Base-by-base conservation (phyloP, 2,329 filamentous ascomycete genomes). In the Acarospora socialis region DNA sequence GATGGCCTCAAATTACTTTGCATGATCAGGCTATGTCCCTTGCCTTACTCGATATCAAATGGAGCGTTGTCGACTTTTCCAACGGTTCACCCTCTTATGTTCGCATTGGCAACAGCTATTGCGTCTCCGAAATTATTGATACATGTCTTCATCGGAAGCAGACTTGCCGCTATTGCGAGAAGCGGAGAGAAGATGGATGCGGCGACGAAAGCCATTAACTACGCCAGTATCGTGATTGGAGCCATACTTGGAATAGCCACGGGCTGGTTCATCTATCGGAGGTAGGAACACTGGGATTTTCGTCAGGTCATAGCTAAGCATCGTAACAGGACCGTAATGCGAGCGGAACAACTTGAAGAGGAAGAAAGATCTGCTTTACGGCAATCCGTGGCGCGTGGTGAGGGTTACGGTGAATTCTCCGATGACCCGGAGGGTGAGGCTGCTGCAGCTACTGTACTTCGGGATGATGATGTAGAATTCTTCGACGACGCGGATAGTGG, bases 41-140 rank as follows among this genome's bases (percentile, higher is more conserved):
- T 98, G 38, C 90, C 90, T 9, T 98, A 92, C 54, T 90, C 81
- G 32, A 63, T 95, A 44, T 86, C 81, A 50, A 98, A 98, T 51
- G 90, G 84, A 30, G 92, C 92, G 38, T 72, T 98, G 34, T 83
- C 83, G 18, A 95, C 90, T 1, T 86, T 98, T 39, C 86, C 86
- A 3, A 92, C 80, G 19, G 81, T 98, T 20, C 69, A 76, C 15
- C 80, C 81, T 23, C 53, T 68, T 38, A 70, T 70, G 28, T 95
- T 92, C 58, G 77, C 76, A 19, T 53, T 84, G 27, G 87, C 90
- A 4, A 95, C 87, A 0, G 77, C 81, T 3, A 60, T 87, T 10
- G 76, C 84, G 7, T 73, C 69, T 9, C 90, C 90, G 5, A 98
- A 95, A 50, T 65, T 98, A 12, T 65, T 95, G 37, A 75, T 98